Evolutionary conservation across 805 yeast species (phyloP).

Genomic region (Candida sakaeoensis): DNA sequence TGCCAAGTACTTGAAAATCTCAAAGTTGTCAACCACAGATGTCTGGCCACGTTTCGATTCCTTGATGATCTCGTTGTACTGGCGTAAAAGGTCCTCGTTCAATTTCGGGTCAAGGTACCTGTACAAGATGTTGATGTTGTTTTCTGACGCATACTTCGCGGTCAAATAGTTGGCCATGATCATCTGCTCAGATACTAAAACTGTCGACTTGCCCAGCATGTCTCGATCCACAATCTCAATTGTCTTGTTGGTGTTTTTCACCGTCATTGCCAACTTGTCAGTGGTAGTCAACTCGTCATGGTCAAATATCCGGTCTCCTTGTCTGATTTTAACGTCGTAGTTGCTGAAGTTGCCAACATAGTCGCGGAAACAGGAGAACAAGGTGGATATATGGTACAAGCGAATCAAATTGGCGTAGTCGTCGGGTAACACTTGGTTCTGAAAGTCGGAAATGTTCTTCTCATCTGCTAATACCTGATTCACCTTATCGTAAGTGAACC

Average conservation of each 20-base stretch:
- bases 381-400: slow-evolving; percentile 23
- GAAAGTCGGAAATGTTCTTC: slow-evolving; percentile 11
- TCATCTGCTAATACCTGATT: slow-evolving; percentile 43
- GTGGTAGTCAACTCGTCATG: slow-evolving; percentile 2
- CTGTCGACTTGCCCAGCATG: slow-evolving; percentile 27
- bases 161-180: slow-evolving; percentile 66
- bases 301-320: not conserved
- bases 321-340: not conserved
- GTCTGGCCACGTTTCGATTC: slow-evolving; percentile 15
- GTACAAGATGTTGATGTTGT: slow-evolving; percentile 52
- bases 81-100: slow-evolving; percentile 16
- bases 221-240: slow-evolving; percentile 8
- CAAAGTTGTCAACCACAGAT: not conserved
- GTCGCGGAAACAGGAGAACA: slow-evolving; percentile 2
- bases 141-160: slow-evolving; percentile 42
- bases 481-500: slow-evolving; percentile 61
- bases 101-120: slow-evolving; percentile 32
- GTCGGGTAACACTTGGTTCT: not conserved
- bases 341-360: not conserved
- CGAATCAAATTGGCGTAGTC: slow-evolving; percentile 26
- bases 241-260: slow-evolving; percentile 13
- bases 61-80: slow-evolving; percentile 20
- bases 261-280: slow-evolving; percentile 11
- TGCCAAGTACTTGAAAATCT: slow-evolving; percentile 3
- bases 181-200: slow-evolving; percentile 82